Percentiles rank a stretch among this genome's conserved stretches.
phyloP scores from a whole-genome alignment of 1,284 basidiomycete genomes.

The Pyrrhoderma lamaoense region DNA sequence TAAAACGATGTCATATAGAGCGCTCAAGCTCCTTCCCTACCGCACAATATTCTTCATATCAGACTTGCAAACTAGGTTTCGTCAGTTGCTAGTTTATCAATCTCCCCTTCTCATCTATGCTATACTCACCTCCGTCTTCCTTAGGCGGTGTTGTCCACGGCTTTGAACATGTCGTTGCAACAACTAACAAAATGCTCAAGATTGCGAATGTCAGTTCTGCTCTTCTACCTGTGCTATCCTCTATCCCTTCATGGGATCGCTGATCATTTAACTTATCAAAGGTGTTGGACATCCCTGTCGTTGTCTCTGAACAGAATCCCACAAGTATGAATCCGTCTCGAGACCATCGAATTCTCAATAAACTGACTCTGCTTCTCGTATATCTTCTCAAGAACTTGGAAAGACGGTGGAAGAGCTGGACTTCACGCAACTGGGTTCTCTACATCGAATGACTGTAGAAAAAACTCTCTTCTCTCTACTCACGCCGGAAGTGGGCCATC shows the following conservation, averaged over 20 bases:
- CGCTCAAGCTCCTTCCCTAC: constrained; percentile 36
- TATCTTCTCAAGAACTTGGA: constrained; percentile 52
- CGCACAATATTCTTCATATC: constrained; percentile 68
- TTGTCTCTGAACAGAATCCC: constrained; percentile 81
- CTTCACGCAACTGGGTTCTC: constrained; percentile 45
- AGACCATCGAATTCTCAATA: not conserved
- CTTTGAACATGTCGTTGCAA: constrained; percentile 63
- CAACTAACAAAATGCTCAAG: constrained; percentile 68
- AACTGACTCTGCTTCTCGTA: not conserved
- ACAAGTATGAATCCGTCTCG: constrained; percentile 41
- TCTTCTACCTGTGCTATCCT: not conserved
- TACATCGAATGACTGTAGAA: constrained; percentile 54
- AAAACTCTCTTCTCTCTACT: constrained; percentile 84
- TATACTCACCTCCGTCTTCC: not conserved
- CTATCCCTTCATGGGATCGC: not conserved
- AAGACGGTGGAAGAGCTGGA: constrained; percentile 61
- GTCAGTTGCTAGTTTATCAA: constrained; percentile 35
- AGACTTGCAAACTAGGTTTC: constrained; percentile 72
- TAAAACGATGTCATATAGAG: constrained; percentile 11
- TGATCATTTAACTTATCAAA: constrained; percentile 22
- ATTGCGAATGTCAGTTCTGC: constrained; percentile 52
- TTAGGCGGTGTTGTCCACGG: constrained; percentile 51
- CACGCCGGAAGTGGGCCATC: constrained; percentile 52
- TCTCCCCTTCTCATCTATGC: not conserved
- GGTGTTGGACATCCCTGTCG: constrained; percentile 63